Percentiles rank a stretch among this genome's conserved stretches.
Conservation (phyloP, 2,329 filamentous ascomycete genomes). For the Sphaerulina musiva region DNA sequence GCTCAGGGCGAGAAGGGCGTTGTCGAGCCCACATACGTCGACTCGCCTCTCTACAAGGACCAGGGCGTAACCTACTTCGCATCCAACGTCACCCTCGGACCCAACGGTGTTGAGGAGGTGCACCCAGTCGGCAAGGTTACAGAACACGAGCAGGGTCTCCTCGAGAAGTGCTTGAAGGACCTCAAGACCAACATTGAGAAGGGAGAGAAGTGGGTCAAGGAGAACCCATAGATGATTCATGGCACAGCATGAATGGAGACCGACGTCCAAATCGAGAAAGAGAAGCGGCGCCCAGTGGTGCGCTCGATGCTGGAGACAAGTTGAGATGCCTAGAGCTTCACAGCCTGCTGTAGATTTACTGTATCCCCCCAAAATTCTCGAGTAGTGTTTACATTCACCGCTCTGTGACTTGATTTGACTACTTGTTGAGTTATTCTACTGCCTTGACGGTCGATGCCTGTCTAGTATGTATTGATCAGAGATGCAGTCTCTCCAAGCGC, state of each 20-base stretch:
- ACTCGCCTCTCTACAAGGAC: constrained; percentile 97
- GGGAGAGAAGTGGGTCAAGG: constrained; percentile 63
- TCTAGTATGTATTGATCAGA: too few relatives aligned
- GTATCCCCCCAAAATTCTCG: constrained; percentile 4
- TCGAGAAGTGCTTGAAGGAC: constrained; percentile 77
- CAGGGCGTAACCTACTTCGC: constrained; percentile 97
- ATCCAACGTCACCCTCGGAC: constrained; percentile 90
- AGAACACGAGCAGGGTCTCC: constrained; percentile 77
- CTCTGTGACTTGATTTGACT: background rate
- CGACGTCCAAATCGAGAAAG: background rate
- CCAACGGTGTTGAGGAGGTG: constrained; percentile 93
- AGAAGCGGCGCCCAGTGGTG: constrained; percentile 4
- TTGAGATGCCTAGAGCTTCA: constrained; percentile 22
- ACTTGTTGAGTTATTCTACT: background rate
- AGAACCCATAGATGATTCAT: constrained; percentile 41
- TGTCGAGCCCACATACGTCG: constrained; percentile 92
- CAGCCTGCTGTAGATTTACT: constrained; percentile 20
- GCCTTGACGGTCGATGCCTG: background rate
- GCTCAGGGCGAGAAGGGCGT: constrained; percentile 90
- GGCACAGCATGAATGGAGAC: background rate
- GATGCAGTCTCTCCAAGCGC: too few relatives aligned
- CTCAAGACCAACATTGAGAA: constrained; percentile 93
- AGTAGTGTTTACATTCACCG: background rate
- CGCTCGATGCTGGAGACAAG: constrained; percentile 10
- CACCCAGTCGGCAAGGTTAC: constrained; percentile 78